A percentile compares a stretch with the other conserved stretches of the same genome.
Evolutionary conservation across 1,139 yeast species (phyloP).

Genomic region (Dujonia santamariae): DNA sequence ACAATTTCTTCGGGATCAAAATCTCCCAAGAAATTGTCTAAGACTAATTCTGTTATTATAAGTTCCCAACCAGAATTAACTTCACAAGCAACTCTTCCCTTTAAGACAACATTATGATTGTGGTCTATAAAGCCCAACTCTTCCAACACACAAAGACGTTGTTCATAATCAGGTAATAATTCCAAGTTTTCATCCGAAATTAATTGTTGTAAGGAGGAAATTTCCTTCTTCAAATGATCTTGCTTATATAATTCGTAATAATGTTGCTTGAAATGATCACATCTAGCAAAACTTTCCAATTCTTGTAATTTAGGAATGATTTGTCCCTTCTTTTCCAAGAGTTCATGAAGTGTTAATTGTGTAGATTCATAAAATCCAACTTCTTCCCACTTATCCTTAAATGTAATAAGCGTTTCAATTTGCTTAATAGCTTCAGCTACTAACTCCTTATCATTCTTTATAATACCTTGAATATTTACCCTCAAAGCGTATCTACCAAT

Average conservation of each 20-base stretch:
- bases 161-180: conserved; percentile 89
- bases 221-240: conserved; percentile 45
- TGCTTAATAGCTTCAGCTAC: conserved; percentile 40
- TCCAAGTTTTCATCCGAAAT: conserved; percentile 88
- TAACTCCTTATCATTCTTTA: conserved; percentile 43
- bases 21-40: conserved; percentile 89
- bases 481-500: conserved; percentile 45
- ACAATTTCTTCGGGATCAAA: conserved; percentile 96
- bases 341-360: conserved; percentile 53
- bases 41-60: conserved; percentile 79
- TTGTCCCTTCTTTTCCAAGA: conserved; percentile 42
- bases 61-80: conserved; percentile 89
- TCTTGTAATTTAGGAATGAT: conserved; percentile 33
- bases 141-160: conserved; percentile 73
- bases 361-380: conserved; percentile 40
- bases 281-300: conserved; percentile 21
- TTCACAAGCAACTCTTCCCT: conserved; percentile 87
- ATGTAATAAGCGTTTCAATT: conserved; percentile 35
- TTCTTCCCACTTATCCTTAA: conserved; percentile 48
- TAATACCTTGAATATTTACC: conserved; percentile 38
- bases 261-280: conserved; percentile 46
- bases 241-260: conserved; percentile 48
- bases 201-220: conserved; percentile 54
- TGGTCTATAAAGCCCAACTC: conserved; percentile 75
- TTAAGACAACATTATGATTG: conserved; percentile 71